Evolutionary conservation across 2,329 filamentous ascomycete genomes (phyloP).

Genomic region (Penicillium capsulatum): DNA sequence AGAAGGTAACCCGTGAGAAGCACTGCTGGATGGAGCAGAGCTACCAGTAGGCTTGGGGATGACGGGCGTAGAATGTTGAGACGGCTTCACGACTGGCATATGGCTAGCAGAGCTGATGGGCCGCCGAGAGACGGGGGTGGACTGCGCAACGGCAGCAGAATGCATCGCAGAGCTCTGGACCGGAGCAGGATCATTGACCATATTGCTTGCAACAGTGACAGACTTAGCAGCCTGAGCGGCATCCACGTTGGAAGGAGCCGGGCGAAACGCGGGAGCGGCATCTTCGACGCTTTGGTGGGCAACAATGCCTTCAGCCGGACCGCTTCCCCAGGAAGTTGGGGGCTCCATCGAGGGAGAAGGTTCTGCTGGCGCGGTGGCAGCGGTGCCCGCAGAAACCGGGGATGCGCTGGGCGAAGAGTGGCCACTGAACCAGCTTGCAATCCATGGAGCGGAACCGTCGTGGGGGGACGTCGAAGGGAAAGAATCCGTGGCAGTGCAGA

Average conservation of each 20-base stretch:
- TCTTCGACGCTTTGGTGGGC: too few relatives aligned
- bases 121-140: background rate
- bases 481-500: constrained; percentile 1
- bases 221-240: constrained; percentile 1
- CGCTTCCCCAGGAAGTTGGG: too few relatives aligned
- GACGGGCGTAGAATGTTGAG: background rate
- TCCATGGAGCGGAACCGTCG: too few relatives aligned
- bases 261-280: too few relatives aligned
- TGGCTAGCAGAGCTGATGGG: constrained; percentile 1
- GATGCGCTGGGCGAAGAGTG: too few relatives aligned
- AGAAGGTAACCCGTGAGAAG: background rate
- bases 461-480: background rate
- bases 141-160: background rate
- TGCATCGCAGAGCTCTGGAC: too few relatives aligned
- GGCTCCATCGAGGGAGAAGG: too few relatives aligned
- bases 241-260: too few relatives aligned
- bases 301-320: too few relatives aligned
- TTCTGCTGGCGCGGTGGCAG: too few relatives aligned
- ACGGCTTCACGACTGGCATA: background rate
- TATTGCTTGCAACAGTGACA: background rate
- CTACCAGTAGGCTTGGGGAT: constrained; percentile 1
- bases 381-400: background rate
- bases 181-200: too few relatives aligned
- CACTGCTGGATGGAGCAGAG: constrained; percentile 1
- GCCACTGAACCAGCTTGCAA: too few relatives aligned